Evolutionary conservation across 495 filamentous ascomycete species (phyloP).

Genomic region (Halenospora varia): DNA sequence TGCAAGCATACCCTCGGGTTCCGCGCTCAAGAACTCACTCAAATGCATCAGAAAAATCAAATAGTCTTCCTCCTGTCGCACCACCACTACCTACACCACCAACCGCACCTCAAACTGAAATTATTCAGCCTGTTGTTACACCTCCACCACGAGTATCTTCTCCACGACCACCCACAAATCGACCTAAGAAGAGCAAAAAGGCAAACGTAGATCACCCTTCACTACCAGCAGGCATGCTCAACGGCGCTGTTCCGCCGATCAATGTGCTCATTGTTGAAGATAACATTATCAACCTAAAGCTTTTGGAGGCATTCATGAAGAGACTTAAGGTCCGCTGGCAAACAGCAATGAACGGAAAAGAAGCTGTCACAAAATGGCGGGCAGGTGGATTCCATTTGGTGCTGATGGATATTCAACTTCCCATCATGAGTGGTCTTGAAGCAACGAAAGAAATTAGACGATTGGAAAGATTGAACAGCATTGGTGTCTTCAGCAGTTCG

Average conservation of each 20-base stretch:
- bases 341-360: constrained; percentile 88
- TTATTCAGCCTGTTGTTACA: constrained; percentile 41
- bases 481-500: constrained; percentile 71
- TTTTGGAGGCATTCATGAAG: constrained; percentile 95
- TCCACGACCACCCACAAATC: constrained; percentile 42
- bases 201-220: constrained; percentile 37
- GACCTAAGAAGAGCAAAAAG: constrained; percentile 51
- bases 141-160: constrained; percentile 58
- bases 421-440: constrained; percentile 93
- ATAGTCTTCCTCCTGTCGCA: constrained; percentile 32
- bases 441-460: constrained; percentile 96
- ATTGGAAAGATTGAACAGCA: constrained; percentile 81
- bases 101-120: constrained; percentile 30
- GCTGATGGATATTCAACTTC: constrained; percentile 97
- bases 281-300: constrained; percentile 92
- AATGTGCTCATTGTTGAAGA: constrained; percentile 98
- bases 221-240: constrained; percentile 64
- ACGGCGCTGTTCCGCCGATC: constrained; percentile 87
- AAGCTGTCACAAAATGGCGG: constrained; percentile 91
- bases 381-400: constrained; percentile 95
- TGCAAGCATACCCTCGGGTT: constrained; percentile 25
- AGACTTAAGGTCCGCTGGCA: constrained; percentile 96
- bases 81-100: constrained; percentile 58
- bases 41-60: constrained; percentile 37
- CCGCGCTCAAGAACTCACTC: constrained; percentile 47